Percentiles rank a stretch among this genome's conserved stretches.
phyloP scores from a whole-genome alignment of 1,284 basidiomycete species.

The Wallemia hederae region DNA sequence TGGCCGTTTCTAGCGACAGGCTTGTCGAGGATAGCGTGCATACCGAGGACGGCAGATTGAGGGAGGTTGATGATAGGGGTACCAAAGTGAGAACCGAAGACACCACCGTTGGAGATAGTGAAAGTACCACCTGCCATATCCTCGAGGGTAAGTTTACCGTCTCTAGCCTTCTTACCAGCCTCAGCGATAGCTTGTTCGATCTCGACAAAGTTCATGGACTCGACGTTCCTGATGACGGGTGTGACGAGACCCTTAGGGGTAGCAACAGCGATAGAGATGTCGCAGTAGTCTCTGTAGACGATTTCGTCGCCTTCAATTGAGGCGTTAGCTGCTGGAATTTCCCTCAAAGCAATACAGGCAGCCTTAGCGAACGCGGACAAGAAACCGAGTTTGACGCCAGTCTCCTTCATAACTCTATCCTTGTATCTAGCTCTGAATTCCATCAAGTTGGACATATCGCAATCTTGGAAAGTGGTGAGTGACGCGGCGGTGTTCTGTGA shows the following conservation, averaged over 20 bases:
- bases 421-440: constrained; percentile 87
- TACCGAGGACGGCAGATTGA: constrained; percentile 76
- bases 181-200: constrained; percentile 77
- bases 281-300: constrained; percentile 82
- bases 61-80: constrained; percentile 86
- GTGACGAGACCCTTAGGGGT: constrained; percentile 95
- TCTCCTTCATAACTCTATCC: constrained; percentile 66
- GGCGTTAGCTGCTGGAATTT: constrained; percentile 83
- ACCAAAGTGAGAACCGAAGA: constrained; percentile 87
- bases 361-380: constrained; percentile 94
- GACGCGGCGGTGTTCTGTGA: constrained; percentile 93
- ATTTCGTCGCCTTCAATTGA: constrained; percentile 79
- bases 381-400: constrained; percentile 91
- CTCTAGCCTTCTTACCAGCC: constrained; percentile 42
- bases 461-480: constrained; percentile 96
- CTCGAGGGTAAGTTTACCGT: constrained; percentile 41
- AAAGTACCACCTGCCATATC: constrained; percentile 93
- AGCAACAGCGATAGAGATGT: constrained; percentile 78
- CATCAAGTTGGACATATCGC: constrained; percentile 91
- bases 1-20: constrained; percentile 77
- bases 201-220: constrained; percentile 56
- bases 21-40: constrained; percentile 88
- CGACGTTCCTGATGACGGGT: constrained; percentile 75
- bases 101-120: constrained; percentile 97
- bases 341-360: constrained; percentile 52